Base-by-base conservation (phyloP, 768 basidiomycete species). In the Punctularia strigosozonata region DNA sequence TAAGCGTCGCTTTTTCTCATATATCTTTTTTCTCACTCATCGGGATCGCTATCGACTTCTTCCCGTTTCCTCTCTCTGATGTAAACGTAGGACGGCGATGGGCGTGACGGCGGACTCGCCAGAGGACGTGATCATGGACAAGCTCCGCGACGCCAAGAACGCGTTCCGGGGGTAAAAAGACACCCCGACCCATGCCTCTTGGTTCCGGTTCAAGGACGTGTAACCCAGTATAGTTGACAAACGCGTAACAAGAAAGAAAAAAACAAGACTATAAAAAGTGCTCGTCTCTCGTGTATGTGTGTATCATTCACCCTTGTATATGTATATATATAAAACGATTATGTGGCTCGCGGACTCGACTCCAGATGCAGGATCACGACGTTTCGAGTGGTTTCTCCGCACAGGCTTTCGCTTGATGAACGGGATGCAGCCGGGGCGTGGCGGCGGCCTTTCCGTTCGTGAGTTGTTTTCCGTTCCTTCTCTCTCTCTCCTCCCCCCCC, bases 131-230 rank as follows among this genome's bases (percentile, higher is more conserved):
- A 66, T 85, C 38, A 91, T 95, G 79, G 73, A 72, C 49, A 66
- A 67, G 31, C 60, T 98, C 31, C 66, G 94, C 36, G 73, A 79
- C 31, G 63, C 77, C 68, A 98, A 98, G 75, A 94, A 94, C 57
- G 71, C 69, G 44, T 88, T 75, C 61, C 65, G 65, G 52, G 84
- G 79, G 57, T 85, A 59, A 72, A 54, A 50, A 23, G 37, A 49
- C 28, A 34, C 30, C 21, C 4, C 25, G 33, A 34, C 22, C 43
- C 28, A 20, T 35, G 23, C 31, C 25, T 19, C 26, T 5, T 8
- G 8, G 23, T 25, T 18, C 25, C 33, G 8, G 15, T 28, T 35
- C 18, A 8, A 18, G 19, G 8, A 35, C 8, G 8, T 17, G 19
- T 35, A 35, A 20, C 33, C 18, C 33, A 20, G 33, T 10, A 7